A percentile compares a stretch with the other conserved stretches of the same genome.
phyloP scores from a whole-genome alignment of 164 flowering plant genomes.

The Buxus sempervirens region DNA sequence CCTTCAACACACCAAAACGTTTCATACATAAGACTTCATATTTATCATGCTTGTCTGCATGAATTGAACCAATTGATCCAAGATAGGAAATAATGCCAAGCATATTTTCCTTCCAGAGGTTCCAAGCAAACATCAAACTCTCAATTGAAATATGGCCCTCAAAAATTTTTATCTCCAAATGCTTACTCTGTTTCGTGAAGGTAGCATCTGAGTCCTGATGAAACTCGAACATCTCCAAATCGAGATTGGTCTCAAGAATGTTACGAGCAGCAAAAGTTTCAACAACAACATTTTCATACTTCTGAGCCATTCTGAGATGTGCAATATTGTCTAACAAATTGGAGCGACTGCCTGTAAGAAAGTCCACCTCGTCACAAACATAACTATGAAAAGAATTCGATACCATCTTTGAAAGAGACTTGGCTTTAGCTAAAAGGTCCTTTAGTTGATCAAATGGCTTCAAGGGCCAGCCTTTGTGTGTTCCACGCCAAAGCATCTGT shows the following conservation, averaged over 20 bases:
- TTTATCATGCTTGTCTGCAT: not conserved
- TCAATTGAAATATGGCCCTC: no score
- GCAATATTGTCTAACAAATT: not conserved
- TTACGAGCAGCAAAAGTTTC: slow-evolving; percentile 7
- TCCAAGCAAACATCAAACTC: not conserved
- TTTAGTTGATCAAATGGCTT: not conserved
- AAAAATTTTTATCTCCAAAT: not conserved
- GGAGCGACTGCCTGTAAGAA: not conserved
- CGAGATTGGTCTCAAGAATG: slow-evolving; percentile 4
- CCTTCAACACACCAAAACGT: not conserved
- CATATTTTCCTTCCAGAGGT: slow-evolving; percentile 5
- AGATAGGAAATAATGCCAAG: not conserved
- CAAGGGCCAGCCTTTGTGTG: not conserved
- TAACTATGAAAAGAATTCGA: not conserved
- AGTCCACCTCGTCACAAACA: not conserved
- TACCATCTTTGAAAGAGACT: not conserved
- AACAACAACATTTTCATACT: slow-evolving; percentile 1
- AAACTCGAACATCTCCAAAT: not conserved
- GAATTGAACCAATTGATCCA: not conserved
- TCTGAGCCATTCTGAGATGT: slow-evolving; percentile 5
- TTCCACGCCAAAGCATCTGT: not conserved
- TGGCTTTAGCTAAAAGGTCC: not conserved
- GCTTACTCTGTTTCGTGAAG: not conserved
- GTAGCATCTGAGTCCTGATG: not conserved
- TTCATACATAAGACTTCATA: not conserved